phyloP scores from a whole-genome alignment of 2,329 filamentous ascomycete genomes.

The Leptographium galeiforme region DNA sequence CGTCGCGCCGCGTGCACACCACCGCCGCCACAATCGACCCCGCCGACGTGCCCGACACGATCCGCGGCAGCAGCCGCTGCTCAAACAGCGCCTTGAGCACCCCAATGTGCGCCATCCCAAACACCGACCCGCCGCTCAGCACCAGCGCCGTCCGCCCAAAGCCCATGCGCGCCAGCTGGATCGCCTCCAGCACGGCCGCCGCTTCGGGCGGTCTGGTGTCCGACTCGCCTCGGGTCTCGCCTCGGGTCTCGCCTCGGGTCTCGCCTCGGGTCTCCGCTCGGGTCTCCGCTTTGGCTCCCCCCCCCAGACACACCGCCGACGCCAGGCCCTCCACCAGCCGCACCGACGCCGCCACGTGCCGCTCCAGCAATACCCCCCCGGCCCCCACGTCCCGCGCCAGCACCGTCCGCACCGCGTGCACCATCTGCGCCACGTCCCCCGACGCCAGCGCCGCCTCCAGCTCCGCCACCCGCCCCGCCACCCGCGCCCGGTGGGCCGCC shows the following conservation, averaged over 20 bases:
- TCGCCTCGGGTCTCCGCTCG: too few species aligned
- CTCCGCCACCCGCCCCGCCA: constrained; percentile 55
- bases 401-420: constrained; percentile 67
- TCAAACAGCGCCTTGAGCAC: constrained; percentile 74
- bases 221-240: too few species aligned
- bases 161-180: constrained; percentile 61
- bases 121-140: constrained; percentile 74
- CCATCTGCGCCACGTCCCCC: constrained; percentile 62
- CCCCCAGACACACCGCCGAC: constrained; percentile 31
- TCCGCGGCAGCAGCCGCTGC: constrained; percentile 61
- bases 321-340: constrained; percentile 57
- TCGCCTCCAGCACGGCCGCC: constrained; percentile 46
- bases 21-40: constrained; percentile 78
- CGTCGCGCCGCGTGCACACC: constrained; percentile 63
- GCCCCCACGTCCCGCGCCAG: constrained; percentile 70
- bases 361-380: constrained; percentile 66
- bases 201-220: constrained; percentile 48
- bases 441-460: constrained; percentile 61
- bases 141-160: constrained; percentile 77
- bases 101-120: constrained; percentile 86
- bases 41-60: constrained; percentile 78
- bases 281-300: too few species aligned
- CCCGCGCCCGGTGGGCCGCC: constrained; percentile 12
- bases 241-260: too few species aligned
- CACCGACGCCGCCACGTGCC: constrained; percentile 69